A percentile compares a stretch with the other conserved stretches of the same genome.
These are phyloP conservation scores for Taiozyma sp. DNA, from an alignment of 1,139 yeast genomes.

Conservation along the genomic window DNA sequence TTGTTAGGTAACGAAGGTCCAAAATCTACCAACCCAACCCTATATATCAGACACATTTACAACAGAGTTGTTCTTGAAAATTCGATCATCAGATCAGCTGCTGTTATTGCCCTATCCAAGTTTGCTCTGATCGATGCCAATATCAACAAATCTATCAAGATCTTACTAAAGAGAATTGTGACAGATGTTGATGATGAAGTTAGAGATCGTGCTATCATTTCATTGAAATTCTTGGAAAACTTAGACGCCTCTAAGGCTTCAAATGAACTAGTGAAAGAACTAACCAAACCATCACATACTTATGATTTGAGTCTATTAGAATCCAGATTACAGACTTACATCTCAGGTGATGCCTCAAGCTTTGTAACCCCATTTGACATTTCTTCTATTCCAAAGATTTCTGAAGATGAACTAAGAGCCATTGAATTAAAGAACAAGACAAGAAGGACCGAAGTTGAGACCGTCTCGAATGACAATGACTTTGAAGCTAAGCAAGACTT, in stretches of 20 bases:
- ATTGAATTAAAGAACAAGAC: slow-evolving; percentile 38
- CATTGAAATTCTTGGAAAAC: slow-evolving; percentile 58
- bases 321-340: slow-evolving; percentile 65
- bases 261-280: slow-evolving; percentile 32
- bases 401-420: slow-evolving; percentile 50
- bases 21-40: slow-evolving; percentile 74
- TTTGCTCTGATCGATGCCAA: slow-evolving; percentile 75
- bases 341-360: slow-evolving; percentile 53
- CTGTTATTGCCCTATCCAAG: slow-evolving; percentile 87
- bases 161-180: slow-evolving; percentile 74
- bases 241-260: slow-evolving; percentile 40
- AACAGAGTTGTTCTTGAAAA: slow-evolving; percentile 95
- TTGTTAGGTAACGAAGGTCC: slow-evolving; percentile 95
- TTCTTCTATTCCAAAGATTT: slow-evolving; percentile 44
- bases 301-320: slow-evolving; percentile 78
- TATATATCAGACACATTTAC: slow-evolving; percentile 92
- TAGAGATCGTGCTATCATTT: slow-evolving; percentile 93
- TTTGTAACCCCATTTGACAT: slow-evolving; percentile 69
- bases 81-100: slow-evolving; percentile 92
- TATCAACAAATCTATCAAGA: slow-evolving; percentile 64
- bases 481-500: slow-evolving; percentile 2
- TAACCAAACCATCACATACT: slow-evolving; percentile 61
- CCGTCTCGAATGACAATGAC: slow-evolving; percentile 8
- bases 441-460: slow-evolving; percentile 24
- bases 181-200: slow-evolving; percentile 95